Conservation (phyloP, 306 rosid species). For the Rosa rugosa region DNA sequence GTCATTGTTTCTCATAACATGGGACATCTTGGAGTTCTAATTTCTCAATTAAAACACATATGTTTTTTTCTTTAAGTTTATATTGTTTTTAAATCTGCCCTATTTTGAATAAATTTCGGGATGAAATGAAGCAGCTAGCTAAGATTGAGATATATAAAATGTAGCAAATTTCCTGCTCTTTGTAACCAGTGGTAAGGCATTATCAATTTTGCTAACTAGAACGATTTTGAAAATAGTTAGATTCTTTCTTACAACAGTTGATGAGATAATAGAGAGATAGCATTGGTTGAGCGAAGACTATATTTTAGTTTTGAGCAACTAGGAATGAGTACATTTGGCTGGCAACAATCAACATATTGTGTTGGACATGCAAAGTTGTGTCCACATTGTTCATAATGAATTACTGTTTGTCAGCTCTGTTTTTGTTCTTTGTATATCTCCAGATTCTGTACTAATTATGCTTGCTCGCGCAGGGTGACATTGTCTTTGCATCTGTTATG, state of each 20-base stretch:
- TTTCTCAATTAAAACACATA: too few relatives aligned
- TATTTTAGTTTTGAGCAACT: not conserved
- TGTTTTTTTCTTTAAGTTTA: too few relatives aligned
- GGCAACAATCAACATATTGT: not conserved
- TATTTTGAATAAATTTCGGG: too few relatives aligned
- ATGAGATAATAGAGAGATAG: not conserved
- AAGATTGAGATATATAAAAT: too few relatives aligned
- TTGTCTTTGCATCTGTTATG: too few relatives aligned
- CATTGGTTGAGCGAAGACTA: not conserved
- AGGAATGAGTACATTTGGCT: not conserved
- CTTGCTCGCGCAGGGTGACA: not conserved
- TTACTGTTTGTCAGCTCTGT: not conserved
- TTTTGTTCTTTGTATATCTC: slow-evolving; percentile 9
- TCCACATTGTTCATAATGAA: not conserved
- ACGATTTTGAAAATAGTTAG: not conserved
- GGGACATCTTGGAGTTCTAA: too few relatives aligned
- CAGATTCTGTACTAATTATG: not conserved
- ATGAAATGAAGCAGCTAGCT: too few relatives aligned
- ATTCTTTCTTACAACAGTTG: not conserved
- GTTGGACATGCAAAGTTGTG: not conserved
- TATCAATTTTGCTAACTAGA: not conserved
- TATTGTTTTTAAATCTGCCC: too few relatives aligned
- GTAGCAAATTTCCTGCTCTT: too few relatives aligned
- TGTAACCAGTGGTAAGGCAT: too few relatives aligned
- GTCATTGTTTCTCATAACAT: too few relatives aligned